Evolutionary conservation across 768 basidiomycete genomes (phyloP).

Genomic region (Lactarius sanguifluus): DNA sequence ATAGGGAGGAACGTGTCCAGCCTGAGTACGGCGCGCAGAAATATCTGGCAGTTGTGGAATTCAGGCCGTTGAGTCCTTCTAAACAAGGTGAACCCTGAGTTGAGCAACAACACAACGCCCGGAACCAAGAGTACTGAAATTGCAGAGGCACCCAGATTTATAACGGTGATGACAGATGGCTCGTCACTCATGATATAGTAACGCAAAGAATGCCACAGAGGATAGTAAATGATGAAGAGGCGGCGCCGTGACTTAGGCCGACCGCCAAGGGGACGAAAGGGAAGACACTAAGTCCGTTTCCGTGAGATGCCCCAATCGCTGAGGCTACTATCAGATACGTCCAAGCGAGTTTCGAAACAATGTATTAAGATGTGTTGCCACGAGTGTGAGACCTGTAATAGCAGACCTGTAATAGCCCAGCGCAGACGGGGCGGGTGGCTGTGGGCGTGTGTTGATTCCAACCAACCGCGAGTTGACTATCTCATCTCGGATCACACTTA

Average conservation of each 20-base stretch:
- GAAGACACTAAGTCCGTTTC: neutral
- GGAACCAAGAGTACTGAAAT: neutral
- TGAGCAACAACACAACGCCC: neutral
- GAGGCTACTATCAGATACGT: neutral
- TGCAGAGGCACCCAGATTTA: neutral
- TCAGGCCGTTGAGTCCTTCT: neutral
- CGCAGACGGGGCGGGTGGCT: neutral
- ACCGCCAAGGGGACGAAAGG: neutral
- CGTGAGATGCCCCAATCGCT: neutral
- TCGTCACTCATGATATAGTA: neutral
- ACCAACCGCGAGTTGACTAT: constrained; percentile 15
- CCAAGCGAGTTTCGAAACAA: neutral
- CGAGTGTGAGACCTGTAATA: neutral
- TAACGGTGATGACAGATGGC: neutral
- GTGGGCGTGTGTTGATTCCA: neutral
- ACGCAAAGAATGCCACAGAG: neutral
- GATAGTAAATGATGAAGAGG: neutral
- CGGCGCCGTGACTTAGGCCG: neutral
- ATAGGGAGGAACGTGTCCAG: neutral
- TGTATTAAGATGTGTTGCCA: neutral
- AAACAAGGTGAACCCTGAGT: neutral
- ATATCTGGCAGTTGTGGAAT: neutral
- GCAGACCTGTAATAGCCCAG: neutral
- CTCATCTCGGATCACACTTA: neutral
- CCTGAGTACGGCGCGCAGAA: neutral